Conservation (phyloP, 768 basidiomycete species). For the Antrodiella citrinella region DNA sequence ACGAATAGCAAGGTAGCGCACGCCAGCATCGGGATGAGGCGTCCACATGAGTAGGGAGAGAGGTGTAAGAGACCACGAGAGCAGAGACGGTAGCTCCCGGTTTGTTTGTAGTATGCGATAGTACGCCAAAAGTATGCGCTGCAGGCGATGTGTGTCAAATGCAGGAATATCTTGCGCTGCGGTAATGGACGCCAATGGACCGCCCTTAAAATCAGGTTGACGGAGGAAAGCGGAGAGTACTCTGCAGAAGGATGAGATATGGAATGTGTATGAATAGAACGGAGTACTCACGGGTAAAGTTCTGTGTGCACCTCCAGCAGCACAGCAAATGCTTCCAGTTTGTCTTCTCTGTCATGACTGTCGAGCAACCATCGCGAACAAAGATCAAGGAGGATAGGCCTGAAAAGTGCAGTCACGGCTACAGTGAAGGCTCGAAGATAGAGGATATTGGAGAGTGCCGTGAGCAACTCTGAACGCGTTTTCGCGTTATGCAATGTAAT, state of each 20-base stretch:
- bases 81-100: slow-evolving; percentile 50
- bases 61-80: slow-evolving; percentile 49
- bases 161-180: slow-evolving; percentile 19
- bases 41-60: slow-evolving; percentile 37
- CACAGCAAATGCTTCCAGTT: slow-evolving; percentile 51
- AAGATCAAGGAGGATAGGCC: slow-evolving; percentile 74
- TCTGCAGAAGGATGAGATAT: slow-evolving; percentile 27
- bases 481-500: slow-evolving; percentile 30
- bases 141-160: slow-evolving; percentile 42
- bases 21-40: slow-evolving; percentile 54
- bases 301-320: slow-evolving; percentile 65
- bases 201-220: slow-evolving; percentile 34
- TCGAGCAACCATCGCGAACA: slow-evolving; percentile 76
- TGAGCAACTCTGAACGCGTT: slow-evolving; percentile 37
- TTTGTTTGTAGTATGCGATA: slow-evolving; percentile 75
- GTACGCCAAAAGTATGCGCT: slow-evolving; percentile 68
- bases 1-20: slow-evolving; percentile 62
- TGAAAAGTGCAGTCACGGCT: slow-evolving; percentile 54
- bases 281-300: slow-evolving; percentile 53
- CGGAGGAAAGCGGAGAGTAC: slow-evolving; percentile 46
- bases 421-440: slow-evolving; percentile 54
- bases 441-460: slow-evolving; percentile 51
- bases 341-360: slow-evolving; percentile 37
- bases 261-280: slow-evolving; percentile 5
- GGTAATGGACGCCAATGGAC: slow-evolving; percentile 44